phyloP scores from a whole-genome alignment of 495 filamentous ascomycete species.

The Mycothermus thermophilus region DNA sequence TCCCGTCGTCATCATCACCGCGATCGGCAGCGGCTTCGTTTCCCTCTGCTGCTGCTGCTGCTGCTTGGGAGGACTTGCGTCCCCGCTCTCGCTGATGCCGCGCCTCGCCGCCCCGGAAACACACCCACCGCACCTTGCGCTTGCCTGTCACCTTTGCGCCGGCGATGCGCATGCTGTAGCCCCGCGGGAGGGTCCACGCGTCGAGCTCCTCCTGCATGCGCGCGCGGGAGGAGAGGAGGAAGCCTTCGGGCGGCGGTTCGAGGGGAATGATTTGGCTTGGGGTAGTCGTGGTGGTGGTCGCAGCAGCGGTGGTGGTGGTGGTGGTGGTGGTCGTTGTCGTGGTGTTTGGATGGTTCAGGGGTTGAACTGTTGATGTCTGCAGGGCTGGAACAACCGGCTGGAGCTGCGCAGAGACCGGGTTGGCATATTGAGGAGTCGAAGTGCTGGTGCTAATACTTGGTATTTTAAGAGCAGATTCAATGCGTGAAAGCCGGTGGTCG shows the following conservation, averaged over 20 bases:
- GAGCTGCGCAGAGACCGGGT: not conserved
- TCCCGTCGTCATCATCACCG: no score
- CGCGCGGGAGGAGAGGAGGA: constrained; percentile 18
- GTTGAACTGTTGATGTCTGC: no score
- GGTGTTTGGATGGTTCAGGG: not conserved
- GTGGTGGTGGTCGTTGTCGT: constrained; percentile 1
- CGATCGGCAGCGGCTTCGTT: no score
- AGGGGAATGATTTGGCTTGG: constrained; percentile 19
- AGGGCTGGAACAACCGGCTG: not conserved
- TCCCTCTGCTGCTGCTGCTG: no score
- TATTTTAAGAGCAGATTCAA: constrained; percentile 14
- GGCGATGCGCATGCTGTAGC: constrained; percentile 29
- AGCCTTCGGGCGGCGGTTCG: constrained; percentile 21
- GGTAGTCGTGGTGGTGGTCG: not conserved
- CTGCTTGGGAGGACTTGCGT: no score
- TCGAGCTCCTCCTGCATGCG: constrained; percentile 26
- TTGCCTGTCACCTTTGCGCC: constrained; percentile 24
- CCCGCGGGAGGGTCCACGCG: constrained; percentile 22
- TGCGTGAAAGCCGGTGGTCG: constrained; percentile 22
- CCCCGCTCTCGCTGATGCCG: constrained; percentile 23
- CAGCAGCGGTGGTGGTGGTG: constrained; percentile 2
- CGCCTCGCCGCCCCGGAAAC: constrained; percentile 24
- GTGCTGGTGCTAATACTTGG: constrained; percentile 1
- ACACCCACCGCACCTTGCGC: constrained; percentile 25
- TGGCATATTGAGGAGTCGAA: not conserved